Conservation (phyloP, 441 rosid genomes). For the Erysimum pusillum region DNA sequence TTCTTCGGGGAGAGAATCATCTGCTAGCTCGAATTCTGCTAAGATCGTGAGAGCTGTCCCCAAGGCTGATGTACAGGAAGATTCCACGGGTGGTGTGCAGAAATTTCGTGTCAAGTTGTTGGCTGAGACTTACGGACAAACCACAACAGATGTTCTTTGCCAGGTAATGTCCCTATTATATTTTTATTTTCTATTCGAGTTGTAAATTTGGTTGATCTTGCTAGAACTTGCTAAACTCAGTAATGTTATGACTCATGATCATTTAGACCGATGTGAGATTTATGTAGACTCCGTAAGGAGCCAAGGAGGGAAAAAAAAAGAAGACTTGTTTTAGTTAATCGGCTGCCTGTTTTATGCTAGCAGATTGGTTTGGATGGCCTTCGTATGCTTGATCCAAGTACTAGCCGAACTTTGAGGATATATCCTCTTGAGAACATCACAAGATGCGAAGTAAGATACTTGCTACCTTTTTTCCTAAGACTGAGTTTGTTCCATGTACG, state of each 20-base stretch:
- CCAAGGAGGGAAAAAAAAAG: no score
- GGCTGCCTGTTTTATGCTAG: conserved; percentile 27
- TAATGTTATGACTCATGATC: background rate
- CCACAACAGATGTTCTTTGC: conserved; percentile 92
- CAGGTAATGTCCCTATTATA: conserved; percentile 61
- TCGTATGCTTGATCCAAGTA: conserved; percentile 96
- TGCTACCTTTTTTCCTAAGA: background rate
- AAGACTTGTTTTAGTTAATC: background rate
- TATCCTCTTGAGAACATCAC: conserved; percentile 95
- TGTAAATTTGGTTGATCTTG: conserved; percentile 14
- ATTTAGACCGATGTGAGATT: background rate
- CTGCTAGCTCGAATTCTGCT: conserved; percentile 53
- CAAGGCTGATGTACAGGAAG: conserved; percentile 87
- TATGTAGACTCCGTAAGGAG: background rate
- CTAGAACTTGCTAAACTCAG: background rate
- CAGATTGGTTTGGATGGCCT: conserved; percentile 99
- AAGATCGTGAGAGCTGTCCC: conserved; percentile 96
- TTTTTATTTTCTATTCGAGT: background rate
- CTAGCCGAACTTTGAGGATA: conserved; percentile 84
- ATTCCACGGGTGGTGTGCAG: conserved; percentile 85
- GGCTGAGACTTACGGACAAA: conserved; percentile 86
- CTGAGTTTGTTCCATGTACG: background rate
- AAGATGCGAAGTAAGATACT: conserved; percentile 81
- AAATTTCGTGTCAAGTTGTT: conserved; percentile 91
- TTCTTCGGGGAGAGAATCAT: conserved; percentile 67